These are phyloP conservation scores for Quercus aquifolioides DNA, from an alignment of 306 rosid species.

Conservation along the genomic window DNA sequence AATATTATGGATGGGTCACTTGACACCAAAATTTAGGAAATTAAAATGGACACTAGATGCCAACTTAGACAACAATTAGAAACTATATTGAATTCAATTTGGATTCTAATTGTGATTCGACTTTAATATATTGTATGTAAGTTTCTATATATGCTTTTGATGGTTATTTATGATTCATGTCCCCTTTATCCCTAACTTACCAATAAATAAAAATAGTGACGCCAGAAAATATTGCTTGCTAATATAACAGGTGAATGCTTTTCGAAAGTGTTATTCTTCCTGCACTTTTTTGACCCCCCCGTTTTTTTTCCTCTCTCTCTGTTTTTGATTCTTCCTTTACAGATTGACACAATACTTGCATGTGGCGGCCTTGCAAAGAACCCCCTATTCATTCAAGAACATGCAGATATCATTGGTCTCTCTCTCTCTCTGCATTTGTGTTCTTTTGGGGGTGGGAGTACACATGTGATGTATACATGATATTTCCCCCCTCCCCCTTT, in stretches of 20 bases:
- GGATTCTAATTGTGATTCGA: too few species aligned
- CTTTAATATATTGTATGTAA: neutral
- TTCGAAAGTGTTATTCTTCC: conserved; percentile 10
- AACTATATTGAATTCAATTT: too few species aligned
- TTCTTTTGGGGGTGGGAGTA: neutral
- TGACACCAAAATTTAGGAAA: too few species aligned
- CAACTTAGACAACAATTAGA: too few species aligned
- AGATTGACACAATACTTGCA: conserved; percentile 89
- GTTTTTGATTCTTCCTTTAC: conserved; percentile 15
- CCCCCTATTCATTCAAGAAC: conserved; percentile 81
- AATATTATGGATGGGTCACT: too few species aligned
- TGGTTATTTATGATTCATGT: neutral
- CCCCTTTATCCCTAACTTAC: neutral
- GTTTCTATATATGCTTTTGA: neutral
- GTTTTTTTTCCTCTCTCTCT: neutral
- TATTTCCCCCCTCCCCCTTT: neutral
- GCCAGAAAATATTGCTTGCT: neutral
- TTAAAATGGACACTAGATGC: too few species aligned
- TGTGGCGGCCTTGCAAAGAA: conserved; percentile 96
- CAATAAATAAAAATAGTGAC: neutral
- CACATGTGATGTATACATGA: neutral
- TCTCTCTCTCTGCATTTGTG: conserved; percentile 8
- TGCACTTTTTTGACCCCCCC: conserved; percentile 6
- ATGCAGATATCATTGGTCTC: conserved; percentile 83
- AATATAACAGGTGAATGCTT: conserved; percentile 1